Base-by-base conservation (phyloP, 176 grass and related monocot species). In the Leersia perrieri region DNA sequence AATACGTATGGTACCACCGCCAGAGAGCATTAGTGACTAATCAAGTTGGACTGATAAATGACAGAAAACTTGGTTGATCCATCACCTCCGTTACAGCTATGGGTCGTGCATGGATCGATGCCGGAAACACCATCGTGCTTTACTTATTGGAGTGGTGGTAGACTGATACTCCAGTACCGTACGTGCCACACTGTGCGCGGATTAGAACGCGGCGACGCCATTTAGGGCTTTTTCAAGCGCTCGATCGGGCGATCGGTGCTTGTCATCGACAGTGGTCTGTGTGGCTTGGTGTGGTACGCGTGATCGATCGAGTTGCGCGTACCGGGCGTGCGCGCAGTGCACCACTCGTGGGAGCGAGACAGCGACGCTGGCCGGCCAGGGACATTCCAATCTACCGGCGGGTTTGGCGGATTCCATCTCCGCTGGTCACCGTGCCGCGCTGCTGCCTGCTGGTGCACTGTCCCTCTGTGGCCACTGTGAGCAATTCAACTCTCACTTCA, bases 31-130 rank as follows among this genome's bases (percentile, higher is more conserved):
- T 39, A 33, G 15, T 25, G 69, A 22, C 14, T 34, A 26, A 83
- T 88, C 87, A 68, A 63, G 62, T 76, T 85, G 77, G 71, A 71
- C 76, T 32, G 81, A 70, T 80, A 80, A 69, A 70, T 64, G 87
- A 45, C 87, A 11, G 55, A 27, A 81, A 71, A 65, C 64, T 47
- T 40, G 55, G 87, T 85, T 81, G 82, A 70, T 58, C 39, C 76
- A 35, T 65, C 66, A 76, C 82, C 82, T 80, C 31, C 67, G 9
- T 13, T 25, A 25, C 77, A 60, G 55, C 25, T 1, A 65, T 35
- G 33, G 60, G 25, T 41, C 78, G 38, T 31, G 9, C 64, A 35
- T 62, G 31, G 41, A 7, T 13, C 30, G 29, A n/a, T 27, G 33
- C 78, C 47, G 13, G 69, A 75, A 39, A 51, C n/a, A 38, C 81